Evolutionary conservation across 495 filamentous ascomycete genomes (phyloP), one percentile per base, ranked within the genome.

Genomic region (Podospora sp.): DNA sequence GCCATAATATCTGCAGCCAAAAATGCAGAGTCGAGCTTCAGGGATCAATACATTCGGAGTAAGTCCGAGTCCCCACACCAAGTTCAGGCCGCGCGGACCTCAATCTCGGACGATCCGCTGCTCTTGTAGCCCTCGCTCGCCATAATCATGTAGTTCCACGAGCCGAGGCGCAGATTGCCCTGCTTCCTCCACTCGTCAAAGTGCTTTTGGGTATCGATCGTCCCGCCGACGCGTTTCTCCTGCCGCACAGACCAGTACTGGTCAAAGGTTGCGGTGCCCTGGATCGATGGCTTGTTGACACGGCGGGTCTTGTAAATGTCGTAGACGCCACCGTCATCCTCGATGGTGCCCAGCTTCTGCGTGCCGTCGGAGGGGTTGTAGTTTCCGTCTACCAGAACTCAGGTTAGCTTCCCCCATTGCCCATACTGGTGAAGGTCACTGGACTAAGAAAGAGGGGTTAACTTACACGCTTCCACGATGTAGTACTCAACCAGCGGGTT

Each of bases 401-500:
- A 33, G 29, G 29, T 33, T 33, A 33, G 29, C 29, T 3, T 33
- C n/a, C n/a, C n/a, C n/a, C n/a, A n/a, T 33, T 33, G 4, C 29
- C 3, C 8, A 33, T 8, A 33, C 29, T 3, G 29, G 29, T 33
- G 29, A 33, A 8, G 8, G 29, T 33, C 29, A 33, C 29, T 33
- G 29, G 29, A 33, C 4, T 33, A 8, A 3, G 29, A n/a, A n/a
- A n/a, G n/a, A n/a, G n/a, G n/a, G n/a, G n/a, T n/a, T n/a, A n/a
- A n/a, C n/a, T n/a, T 33, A 33, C 29, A 89, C 75, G 80, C 80
- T 72, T 89, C 87, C 53, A 89, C 76, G 63, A 90, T 83, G 78
- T 89, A 89, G 78, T 88, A 89, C 70, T 90, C 87, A 71, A 89
- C 80, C 11, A 89, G 79, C 0, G 88, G 87, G 76, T 82, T 81